These are phyloP conservation scores for Domatiomyces catenatus DNA, from an alignment of 2,329 filamentous ascomycete species.

Conservation along the genomic window DNA sequence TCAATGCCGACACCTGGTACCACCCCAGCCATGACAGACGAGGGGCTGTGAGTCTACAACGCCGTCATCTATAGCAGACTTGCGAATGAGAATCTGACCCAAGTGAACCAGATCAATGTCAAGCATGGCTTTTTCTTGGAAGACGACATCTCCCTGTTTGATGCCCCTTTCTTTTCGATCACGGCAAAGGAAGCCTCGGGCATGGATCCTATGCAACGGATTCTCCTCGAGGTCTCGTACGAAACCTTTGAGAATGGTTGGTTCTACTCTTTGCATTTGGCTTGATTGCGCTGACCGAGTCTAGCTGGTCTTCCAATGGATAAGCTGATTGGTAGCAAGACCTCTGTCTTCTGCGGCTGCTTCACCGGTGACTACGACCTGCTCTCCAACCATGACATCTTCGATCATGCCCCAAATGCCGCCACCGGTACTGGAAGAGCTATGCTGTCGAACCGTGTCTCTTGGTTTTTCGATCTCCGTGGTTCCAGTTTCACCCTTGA, in stretches of 20 bases:
- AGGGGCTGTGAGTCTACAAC: constrained; percentile 5
- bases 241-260: constrained; percentile 13
- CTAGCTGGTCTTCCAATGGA: constrained; percentile 11
- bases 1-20: constrained; percentile 18
- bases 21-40: constrained; percentile 6
- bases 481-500: constrained; percentile 19
- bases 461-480: constrained; percentile 19
- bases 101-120: constrained; percentile 3
- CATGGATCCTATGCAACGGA: constrained; percentile 17
- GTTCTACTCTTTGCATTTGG: not conserved
- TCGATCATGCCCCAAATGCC: constrained; percentile 8
- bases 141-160: constrained; percentile 14
- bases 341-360: constrained; percentile 7
- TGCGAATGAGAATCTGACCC: too few relatives aligned
- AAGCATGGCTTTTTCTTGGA: constrained; percentile 14
- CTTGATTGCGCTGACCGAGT: not conserved
- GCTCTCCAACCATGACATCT: constrained; percentile 19
- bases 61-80: not conserved
- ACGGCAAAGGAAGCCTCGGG: constrained; percentile 13
- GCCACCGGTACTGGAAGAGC: constrained; percentile 14
- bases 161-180: constrained; percentile 17
- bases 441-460: constrained; percentile 19
- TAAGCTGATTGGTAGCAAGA: constrained; percentile 6
- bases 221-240: constrained; percentile 17
- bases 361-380: constrained; percentile 15